Base-by-base conservation (phyloP, 495 filamentous ascomycete genomes). In the Massariosphaeria phaeospora region DNA sequence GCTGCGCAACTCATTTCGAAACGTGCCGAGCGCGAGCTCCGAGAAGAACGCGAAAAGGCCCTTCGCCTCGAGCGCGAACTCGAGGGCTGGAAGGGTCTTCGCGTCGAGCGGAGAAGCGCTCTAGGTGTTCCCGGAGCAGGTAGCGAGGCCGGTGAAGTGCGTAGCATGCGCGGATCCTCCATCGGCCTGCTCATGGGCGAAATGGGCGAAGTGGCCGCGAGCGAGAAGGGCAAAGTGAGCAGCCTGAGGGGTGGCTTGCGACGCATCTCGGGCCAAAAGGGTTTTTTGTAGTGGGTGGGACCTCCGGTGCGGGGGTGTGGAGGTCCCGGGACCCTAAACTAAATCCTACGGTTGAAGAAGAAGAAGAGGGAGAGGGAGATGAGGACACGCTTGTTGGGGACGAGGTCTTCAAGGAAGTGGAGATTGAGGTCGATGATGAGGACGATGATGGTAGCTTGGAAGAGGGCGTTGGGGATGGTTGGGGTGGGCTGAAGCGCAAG, bases 41-140 rank as follows among this genome's bases (percentile, higher is more conserved):
- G 89, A 17, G 89, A 96, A 67, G 94, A 97, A 71, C 80, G 77
- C 15, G 94, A 96, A 71, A 91, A 88, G 68, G 76, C 75, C 2
- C 68, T 95, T 42, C 72, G 83, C n/a, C 69, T 96, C 26, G 93
- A 96, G 69, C 78, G 90, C 20, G 93, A 98, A 70, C 67, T 96
- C 8, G 91, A 95, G 57, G 83, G 82, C 1, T 89, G 85, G 84
- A 95, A 91, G 64, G 80, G 75, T 11, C 67, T 90, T 29, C 75
- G 88, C 36, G 72, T 83, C 58, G 87, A 91, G 65, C 63, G 70
- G 0, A 41, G 59, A 12, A 67, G 65, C 43, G 50, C 57, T 10
- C 55, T 70, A 2, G 52, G 67, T 18, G 55, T 64, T 2, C 61
- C 61, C 1, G 61, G 56, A 20, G 61, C 46, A 13, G 61, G 61